Percentiles rank a stretch among this genome's conserved stretches.
Evolutionary conservation across 345 rosid species (phyloP).

Genomic region (Geranium rotundifolium): DNA sequence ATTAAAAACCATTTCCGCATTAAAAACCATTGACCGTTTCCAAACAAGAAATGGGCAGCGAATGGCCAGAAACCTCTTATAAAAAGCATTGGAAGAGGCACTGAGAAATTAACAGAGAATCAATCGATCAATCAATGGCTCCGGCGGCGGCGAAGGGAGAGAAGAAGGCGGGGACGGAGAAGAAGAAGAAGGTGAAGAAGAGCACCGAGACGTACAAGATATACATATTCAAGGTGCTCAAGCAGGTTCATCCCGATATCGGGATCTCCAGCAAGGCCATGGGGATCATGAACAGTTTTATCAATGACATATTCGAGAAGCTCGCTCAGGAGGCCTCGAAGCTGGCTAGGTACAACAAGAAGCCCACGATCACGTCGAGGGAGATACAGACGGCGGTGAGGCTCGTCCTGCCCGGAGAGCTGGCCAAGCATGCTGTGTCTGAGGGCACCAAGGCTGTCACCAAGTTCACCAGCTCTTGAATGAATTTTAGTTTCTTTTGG

Average conservation of each 20-base stretch:
- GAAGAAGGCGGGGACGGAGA: conserved; percentile 35
- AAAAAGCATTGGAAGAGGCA: too few relatives aligned
- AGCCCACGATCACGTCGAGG: conserved; percentile 58
- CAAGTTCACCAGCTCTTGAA: conserved; percentile 38
- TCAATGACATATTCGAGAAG: conserved; percentile 35
- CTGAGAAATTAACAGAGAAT: too few relatives aligned
- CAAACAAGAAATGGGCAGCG: too few relatives aligned
- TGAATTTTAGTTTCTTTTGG: too few relatives aligned
- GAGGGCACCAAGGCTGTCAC: conserved; percentile 28
- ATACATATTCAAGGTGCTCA: conserved; percentile 28
- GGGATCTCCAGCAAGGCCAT: not conserved
- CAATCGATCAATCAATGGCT: conserved; percentile 24
- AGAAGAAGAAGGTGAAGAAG: conserved; percentile 49
- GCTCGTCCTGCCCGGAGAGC: conserved; percentile 53
- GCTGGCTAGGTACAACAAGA: conserved; percentile 58
- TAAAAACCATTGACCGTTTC: too few relatives aligned
- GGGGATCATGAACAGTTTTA: not conserved
- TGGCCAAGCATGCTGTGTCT: conserved; percentile 54
- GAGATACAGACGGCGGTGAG: conserved; percentile 66
- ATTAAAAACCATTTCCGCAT: too few relatives aligned
- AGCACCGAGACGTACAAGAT: conserved; percentile 59
- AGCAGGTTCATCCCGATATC: not conserved
- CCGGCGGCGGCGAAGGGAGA: conserved; percentile 54
- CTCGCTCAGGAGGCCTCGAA: conserved; percentile 53
- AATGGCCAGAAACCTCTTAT: too few relatives aligned